phyloP scores from a whole-genome alignment of 108 stramenopile species.

The Schizochytrium sp. region DNA sequence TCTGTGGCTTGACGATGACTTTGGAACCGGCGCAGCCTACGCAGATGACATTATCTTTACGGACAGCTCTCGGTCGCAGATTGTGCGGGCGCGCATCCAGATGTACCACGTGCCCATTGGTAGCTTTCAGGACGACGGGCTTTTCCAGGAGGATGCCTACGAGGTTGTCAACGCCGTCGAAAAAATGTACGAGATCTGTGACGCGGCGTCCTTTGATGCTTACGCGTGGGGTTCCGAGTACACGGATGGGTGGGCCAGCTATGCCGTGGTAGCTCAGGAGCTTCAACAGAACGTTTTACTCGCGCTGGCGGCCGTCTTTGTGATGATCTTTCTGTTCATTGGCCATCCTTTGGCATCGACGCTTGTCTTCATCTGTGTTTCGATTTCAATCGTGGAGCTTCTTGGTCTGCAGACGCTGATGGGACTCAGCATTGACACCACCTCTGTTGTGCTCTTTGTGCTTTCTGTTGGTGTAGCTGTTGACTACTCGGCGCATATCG shows the following conservation, averaged over 20 bases:
- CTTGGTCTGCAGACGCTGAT: slow-evolving; percentile 20
- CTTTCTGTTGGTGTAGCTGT: slow-evolving; percentile 28
- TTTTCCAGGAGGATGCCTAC: not conserved
- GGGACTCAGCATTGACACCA: slow-evolving; percentile 17
- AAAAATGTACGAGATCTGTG: slow-evolving; percentile 13
- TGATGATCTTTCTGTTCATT: not conserved
- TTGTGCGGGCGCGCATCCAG: not conserved
- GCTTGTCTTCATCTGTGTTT: not conserved
- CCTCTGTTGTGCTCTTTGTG: not conserved
- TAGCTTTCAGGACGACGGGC: not conserved
- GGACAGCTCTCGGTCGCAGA: not conserved
- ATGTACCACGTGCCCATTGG: not conserved
- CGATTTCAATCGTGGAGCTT: slow-evolving; percentile 2
- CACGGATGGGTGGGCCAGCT: not conserved
- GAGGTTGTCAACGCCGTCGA: not conserved
- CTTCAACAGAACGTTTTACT: not conserved
- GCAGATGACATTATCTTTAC: not conserved
- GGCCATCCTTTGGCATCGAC: not conserved
- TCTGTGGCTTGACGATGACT: not conserved
- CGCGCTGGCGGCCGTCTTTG: not conserved
- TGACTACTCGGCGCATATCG: slow-evolving; percentile 29
- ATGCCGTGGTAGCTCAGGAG: not conserved
- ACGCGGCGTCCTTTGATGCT: not conserved
- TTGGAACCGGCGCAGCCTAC: not conserved
- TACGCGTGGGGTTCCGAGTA: not conserved